Base-by-base conservation (phyloP, 2,329 filamentous ascomycete genomes). In the Annulohypoxylon truncatum region DNA sequence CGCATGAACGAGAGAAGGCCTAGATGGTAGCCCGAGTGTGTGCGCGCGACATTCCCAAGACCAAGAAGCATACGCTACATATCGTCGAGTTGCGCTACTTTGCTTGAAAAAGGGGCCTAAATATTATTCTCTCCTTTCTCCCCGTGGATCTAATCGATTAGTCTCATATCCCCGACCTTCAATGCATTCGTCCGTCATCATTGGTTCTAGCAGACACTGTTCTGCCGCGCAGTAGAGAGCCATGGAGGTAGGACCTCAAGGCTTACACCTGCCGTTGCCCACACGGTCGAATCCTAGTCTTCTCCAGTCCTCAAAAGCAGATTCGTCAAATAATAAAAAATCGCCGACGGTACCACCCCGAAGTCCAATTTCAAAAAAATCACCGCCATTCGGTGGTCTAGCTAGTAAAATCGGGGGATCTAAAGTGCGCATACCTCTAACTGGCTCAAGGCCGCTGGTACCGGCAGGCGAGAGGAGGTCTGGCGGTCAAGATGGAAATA, bases 141-240 rank as follows among this genome's bases (percentile, higher is more conserved):
- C 50, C 47, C 22, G 28, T 35, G 40, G 22, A 52, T 59, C 44
- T 64, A 61, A 47, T 61, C 38, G 28, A 56, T 64, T 54, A 20
- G 40, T 15, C 33, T 33, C 48, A 10, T 47, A 12, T 47, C 64
- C 56, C 22, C 33, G 60, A 46, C 61, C 46, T 72, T 77, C 75
- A 76, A 77, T 77, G 76, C 71, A 77, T 77, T 66, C 29, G 29
- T 61, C 68, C 64, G 38, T 55, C 26, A 53, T 48, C 56, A 61
- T 64, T 65, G 64, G 59, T 57, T 63, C 55, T 58, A 72, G 72
- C 73, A 74, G 75, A 68, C 73, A 63, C 66, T 66, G 72, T 70
- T 72, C 71, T 75, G 73, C 74, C 69, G 66, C 66, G 71, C 64
- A 71, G 67, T 76, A 76, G 73, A 72, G 67, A 72, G 70, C 71